A percentile compares a stretch with the other conserved stretches of the same genome.
Evolutionary conservation across 805 yeast species (phyloP).

Genomic region (Kuraishia piskuri): DNA sequence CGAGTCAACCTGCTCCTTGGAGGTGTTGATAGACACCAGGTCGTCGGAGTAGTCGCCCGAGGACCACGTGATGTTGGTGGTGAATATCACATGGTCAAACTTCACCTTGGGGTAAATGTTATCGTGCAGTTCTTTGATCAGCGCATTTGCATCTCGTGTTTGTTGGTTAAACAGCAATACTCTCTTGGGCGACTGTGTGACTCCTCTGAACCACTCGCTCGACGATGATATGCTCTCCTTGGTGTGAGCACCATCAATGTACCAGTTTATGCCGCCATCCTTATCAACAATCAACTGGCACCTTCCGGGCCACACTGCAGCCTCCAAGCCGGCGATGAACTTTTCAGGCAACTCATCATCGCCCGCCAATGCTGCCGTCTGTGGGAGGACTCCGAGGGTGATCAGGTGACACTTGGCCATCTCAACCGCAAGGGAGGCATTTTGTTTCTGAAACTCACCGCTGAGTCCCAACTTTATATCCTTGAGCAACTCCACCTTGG

Average conservation of each 20-base stretch:
- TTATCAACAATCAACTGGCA: slow-evolving; percentile 60
- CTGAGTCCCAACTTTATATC: slow-evolving; percentile 58
- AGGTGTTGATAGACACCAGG: slow-evolving; percentile 76
- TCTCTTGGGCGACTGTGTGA: slow-evolving; percentile 19
- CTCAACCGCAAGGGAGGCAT: slow-evolving; percentile 82
- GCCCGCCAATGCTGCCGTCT: slow-evolving; percentile 5
- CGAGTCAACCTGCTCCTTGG: slow-evolving; percentile 70
- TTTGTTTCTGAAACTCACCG: slow-evolving; percentile 77
- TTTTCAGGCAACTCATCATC: slow-evolving; percentile 31
- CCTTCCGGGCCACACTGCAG: slow-evolving; percentile 90
- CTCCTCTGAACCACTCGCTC: slow-evolving; percentile 60
- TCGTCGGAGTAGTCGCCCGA: slow-evolving; percentile 75
- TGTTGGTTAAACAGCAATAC: slow-evolving; percentile 89
- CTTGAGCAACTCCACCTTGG: slow-evolving; percentile 26
- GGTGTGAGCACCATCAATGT: slow-evolving; percentile 94
- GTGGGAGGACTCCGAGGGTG: slow-evolving; percentile 27
- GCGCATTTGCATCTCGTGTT: slow-evolving; percentile 70
- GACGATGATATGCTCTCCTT: slow-evolving; percentile 81
- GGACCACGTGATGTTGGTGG: slow-evolving; percentile 90
- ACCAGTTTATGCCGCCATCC: slow-evolving; percentile 55
- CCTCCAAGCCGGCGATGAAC: slow-evolving; percentile 50
- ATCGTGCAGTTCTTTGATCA: slow-evolving; percentile 46
- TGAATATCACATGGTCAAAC: slow-evolving; percentile 75
- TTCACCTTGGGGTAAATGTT: slow-evolving; percentile 28
- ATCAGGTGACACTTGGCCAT: slow-evolving; percentile 55